phyloP scores from a whole-genome alignment of 2,329 filamentous ascomycete species.

The Zalaria sp. region DNA sequence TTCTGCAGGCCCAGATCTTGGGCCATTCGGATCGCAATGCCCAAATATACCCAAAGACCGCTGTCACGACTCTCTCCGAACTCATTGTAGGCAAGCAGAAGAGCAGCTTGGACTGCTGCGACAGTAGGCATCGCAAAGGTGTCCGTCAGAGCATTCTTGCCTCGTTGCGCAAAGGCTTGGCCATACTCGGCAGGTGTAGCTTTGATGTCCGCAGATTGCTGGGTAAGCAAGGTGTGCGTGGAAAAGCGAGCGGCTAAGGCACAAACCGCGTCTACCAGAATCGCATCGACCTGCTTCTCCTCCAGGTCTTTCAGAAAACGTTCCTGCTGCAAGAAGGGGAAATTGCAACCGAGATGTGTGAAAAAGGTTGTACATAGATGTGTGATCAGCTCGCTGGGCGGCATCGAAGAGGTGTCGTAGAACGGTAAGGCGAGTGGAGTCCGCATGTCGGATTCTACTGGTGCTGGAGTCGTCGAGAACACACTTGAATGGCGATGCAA shows the following conservation, averaged over 20 bases:
- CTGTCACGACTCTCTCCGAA: constrained; percentile 83
- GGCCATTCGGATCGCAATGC: constrained; percentile 72
- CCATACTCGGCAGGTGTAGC: constrained; percentile 51
- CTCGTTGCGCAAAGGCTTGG: constrained; percentile 64
- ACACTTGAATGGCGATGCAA: constrained; percentile 5
- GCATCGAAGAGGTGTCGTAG: constrained; percentile 61
- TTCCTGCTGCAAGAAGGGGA: constrained; percentile 62
- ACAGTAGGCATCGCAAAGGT: constrained; percentile 72
- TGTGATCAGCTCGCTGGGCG: constrained; percentile 61
- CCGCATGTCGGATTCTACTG: constrained; percentile 24
- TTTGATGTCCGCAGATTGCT: constrained; percentile 34
- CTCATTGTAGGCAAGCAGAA: constrained; percentile 76
- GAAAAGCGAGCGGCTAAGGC: constrained; percentile 73
- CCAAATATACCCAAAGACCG: constrained; percentile 86
- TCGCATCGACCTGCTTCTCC: constrained; percentile 70
- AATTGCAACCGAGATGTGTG: constrained; percentile 67
- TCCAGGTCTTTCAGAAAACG: constrained; percentile 62
- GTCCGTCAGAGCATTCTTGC: constrained; percentile 70
- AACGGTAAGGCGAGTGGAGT: constrained; percentile 41
- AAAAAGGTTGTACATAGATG: constrained; percentile 73
- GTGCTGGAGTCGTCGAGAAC: constrained; percentile 13
- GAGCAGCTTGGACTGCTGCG: constrained; percentile 68
- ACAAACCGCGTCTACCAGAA: constrained; percentile 77
- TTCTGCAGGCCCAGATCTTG: constrained; percentile 72
- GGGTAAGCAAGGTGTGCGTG: constrained; percentile 36